Percentiles rank a stretch among this genome's conserved stretches.
Evolutionary conservation across 148 eudicot species (phyloP).

Genomic region (Pouteria glomerata): DNA sequence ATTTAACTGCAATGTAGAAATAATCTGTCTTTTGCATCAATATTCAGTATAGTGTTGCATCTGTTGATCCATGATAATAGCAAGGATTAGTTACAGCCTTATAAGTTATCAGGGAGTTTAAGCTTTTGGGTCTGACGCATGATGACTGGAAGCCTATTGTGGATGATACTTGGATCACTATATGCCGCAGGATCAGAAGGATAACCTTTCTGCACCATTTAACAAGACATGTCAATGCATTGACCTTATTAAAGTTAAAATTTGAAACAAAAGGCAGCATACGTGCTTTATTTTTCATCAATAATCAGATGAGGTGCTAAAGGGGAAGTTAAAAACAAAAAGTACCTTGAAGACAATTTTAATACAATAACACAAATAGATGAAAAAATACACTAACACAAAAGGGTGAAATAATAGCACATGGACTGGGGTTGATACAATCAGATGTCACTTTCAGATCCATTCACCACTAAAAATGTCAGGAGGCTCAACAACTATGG

Average conservation of each 20-base stretch:
- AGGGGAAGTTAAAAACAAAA: background rate
- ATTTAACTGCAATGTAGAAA: constrained; percentile 2
- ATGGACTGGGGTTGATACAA: too few species aligned
- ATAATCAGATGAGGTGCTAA: background rate
- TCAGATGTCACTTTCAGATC: constrained; percentile 4
- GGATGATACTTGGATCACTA: constrained; percentile 71
- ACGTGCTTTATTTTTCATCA: background rate
- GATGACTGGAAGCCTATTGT: constrained; percentile 71
- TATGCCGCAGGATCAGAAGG: constrained; percentile 76
- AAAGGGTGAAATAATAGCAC: background rate
- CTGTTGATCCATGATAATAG: background rate
- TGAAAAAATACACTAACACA: background rate
- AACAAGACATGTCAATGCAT: background rate
- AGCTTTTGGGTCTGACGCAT: constrained; percentile 81
- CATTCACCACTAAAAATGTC: background rate
- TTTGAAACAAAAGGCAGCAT: background rate
- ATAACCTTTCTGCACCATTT: constrained; percentile 77
- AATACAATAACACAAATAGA: too few species aligned
- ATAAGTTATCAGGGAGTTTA: constrained; percentile 34
- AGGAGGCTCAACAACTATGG: background rate
- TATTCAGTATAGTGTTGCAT: constrained; percentile 6
- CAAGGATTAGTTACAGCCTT: constrained; percentile 25
- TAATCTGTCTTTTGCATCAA: constrained; percentile 1
- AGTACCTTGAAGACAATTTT: background rate
- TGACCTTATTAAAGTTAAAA: background rate